Conservation (phyloP, 2,329 filamentous ascomycete genomes). For the Ceratocystis cacaofunesta region DNA sequence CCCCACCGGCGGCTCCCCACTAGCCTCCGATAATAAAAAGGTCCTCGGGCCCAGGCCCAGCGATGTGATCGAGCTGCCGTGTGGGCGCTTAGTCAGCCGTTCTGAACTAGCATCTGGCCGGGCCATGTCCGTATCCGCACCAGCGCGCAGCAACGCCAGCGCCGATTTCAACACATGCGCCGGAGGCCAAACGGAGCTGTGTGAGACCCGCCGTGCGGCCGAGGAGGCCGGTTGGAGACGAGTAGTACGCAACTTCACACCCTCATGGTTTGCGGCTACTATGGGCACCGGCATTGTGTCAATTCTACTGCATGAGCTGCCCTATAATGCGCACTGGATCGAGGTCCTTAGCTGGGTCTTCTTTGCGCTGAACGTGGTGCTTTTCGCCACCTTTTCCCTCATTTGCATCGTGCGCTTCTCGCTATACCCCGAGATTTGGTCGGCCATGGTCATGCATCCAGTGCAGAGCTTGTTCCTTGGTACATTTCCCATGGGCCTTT, state of each 20-base stretch:
- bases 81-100: conserved; percentile 4
- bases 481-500: conserved; percentile 53
- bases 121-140: neutral
- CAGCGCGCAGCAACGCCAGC: neutral
- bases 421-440: conserved; percentile 51
- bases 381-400: conserved; percentile 40
- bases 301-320: conserved; percentile 45
- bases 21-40: neutral
- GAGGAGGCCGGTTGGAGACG: conserved; percentile 30
- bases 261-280: conserved; percentile 44
- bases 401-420: conserved; percentile 46
- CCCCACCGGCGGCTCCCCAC: neutral
- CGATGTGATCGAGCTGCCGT: conserved; percentile 8
- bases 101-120: neutral
- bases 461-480: conserved; percentile 54
- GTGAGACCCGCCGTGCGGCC: neutral
- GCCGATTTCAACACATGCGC: neutral
- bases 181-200: neutral
- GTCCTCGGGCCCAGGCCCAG: neutral
- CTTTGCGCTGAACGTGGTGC: conserved; percentile 42
- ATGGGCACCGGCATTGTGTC: conserved; percentile 58
- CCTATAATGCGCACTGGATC: conserved; percentile 43
- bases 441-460: conserved; percentile 50
- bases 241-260: conserved; percentile 37
- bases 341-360: conserved; percentile 44